Evolutionary conservation across 2,329 filamentous ascomycete species (phyloP).

Genomic region (Neospermospora avenae): DNA sequence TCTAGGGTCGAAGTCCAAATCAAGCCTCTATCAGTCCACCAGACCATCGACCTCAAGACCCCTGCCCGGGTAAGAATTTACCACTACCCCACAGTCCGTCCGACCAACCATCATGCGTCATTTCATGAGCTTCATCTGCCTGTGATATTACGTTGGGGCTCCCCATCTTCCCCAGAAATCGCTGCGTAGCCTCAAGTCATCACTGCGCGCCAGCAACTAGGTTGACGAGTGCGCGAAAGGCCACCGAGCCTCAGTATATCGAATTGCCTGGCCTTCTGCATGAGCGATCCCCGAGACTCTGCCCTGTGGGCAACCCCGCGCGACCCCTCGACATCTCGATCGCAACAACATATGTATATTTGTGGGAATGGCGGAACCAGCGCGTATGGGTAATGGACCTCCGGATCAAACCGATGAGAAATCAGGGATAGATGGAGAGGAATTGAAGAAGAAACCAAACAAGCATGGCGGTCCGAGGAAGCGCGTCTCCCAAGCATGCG

Average conservation of each 20-base stretch:
- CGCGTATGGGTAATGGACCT: conserved; percentile 14
- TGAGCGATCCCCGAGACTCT: conserved; percentile 4
- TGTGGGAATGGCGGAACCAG: conserved; percentile 13
- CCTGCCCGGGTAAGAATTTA: neutral
- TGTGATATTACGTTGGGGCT: neutral
- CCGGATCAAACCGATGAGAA: conserved; percentile 11
- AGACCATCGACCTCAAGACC: neutral
- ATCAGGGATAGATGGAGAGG: conserved; percentile 11
- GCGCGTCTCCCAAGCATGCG: conserved; percentile 50
- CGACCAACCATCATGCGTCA: neutral
- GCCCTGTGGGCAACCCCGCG: conserved; percentile 11
- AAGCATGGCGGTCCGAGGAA: conserved; percentile 30
- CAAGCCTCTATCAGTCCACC: neutral
- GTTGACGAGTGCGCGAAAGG: neutral
- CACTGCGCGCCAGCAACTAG: neutral
- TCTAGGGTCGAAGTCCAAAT: neutral
- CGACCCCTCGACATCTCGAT: neutral
- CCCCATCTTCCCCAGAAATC: conserved; percentile 6
- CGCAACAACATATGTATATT: neutral
- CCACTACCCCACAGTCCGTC: neutral
- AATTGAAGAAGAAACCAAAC: conserved; percentile 13
- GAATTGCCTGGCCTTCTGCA: neutral
- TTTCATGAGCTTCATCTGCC: neutral
- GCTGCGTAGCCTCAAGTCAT: conserved; percentile 1
- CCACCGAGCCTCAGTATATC: neutral